Conservation (phyloP, 2,329 filamentous ascomycete species). For the Zarea fungicola region DNA sequence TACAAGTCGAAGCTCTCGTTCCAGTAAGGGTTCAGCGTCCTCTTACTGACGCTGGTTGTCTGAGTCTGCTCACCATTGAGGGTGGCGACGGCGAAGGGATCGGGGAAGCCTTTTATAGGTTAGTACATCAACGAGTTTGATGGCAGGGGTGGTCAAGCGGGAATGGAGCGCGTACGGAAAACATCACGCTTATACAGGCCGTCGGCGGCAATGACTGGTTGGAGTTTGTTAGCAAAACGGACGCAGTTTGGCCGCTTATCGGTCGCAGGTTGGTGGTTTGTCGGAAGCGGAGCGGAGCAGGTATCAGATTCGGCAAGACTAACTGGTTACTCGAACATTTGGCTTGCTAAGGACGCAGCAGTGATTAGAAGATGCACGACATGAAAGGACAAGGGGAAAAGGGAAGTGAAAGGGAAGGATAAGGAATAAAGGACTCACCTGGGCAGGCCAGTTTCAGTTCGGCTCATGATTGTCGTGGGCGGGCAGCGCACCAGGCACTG, state of each 20-base stretch:
- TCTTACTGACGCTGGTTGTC: constrained; percentile 95
- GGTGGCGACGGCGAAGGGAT: constrained; percentile 95
- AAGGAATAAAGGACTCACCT: constrained; percentile 24
- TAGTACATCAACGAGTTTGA: constrained; percentile 19
- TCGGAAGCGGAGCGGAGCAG: not conserved
- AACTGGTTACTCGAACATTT: constrained; percentile 93
- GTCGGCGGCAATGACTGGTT: constrained; percentile 96
- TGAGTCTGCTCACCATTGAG: constrained; percentile 97
- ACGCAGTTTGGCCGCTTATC: constrained; percentile 5
- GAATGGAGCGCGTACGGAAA: constrained; percentile 65
- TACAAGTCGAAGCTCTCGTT: constrained; percentile 99
- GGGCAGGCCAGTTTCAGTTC: constrained; percentile 32
- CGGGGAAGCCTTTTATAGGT: constrained; percentile 71
- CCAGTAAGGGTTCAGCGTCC: constrained; percentile 99
- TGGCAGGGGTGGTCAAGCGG: constrained; percentile 22
- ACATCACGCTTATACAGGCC: constrained; percentile 99
- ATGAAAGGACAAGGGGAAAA: constrained; percentile 13
- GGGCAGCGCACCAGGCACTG: constrained; percentile 12
- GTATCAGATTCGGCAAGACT: constrained; percentile 33
- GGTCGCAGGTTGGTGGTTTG: constrained; percentile 5
- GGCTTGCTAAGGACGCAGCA: constrained; percentile 52
- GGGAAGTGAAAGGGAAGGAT: not conserved
- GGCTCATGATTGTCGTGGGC: constrained; percentile 21
- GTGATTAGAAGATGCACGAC: constrained; percentile 25
- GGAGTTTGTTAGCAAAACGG: constrained; percentile 33